Percentiles rank a stretch among this genome's conserved stretches.
Evolutionary conservation across 371 early-diverging fungal species (phyloP).

Genomic region (Phascolomyces articulosus): DNA sequence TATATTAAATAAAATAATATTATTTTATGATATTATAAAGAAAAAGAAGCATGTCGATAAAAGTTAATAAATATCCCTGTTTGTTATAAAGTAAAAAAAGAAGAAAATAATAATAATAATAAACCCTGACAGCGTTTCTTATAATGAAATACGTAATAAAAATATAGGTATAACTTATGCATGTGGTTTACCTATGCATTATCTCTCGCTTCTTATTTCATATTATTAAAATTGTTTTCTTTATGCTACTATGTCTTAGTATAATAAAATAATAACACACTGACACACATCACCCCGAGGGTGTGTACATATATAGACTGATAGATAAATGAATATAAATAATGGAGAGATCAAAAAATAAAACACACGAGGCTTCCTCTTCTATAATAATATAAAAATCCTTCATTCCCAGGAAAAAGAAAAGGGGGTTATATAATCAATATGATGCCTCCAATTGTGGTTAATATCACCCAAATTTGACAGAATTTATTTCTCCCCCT

Average conservation of each 20-base stretch:
- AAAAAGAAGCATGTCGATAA: too few relatives aligned
- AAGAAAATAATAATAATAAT: too few relatives aligned
- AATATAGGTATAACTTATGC: background rate
- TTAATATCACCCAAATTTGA: conserved; percentile 16
- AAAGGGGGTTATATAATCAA: background rate
- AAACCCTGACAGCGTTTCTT: background rate
- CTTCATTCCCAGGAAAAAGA: conserved; percentile 8
- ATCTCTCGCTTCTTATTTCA: too few relatives aligned
- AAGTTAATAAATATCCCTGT: too few relatives aligned
- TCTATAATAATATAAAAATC: background rate
- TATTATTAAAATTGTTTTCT: too few relatives aligned
- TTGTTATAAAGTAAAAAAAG: too few relatives aligned
- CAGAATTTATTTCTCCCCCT: background rate
- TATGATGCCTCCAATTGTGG: background rate
- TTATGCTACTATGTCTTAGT: too few relatives aligned
- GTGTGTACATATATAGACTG: too few relatives aligned
- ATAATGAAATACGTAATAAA: background rate
- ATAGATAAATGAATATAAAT: too few relatives aligned
- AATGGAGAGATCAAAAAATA: background rate
- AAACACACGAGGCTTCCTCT: background rate
- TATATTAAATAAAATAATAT: background rate
- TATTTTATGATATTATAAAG: background rate
- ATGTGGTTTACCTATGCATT: background rate
- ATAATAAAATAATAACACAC: too few relatives aligned
- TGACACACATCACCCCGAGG: background rate